Evolutionary conservation across 1,284 basidiomycete species (phyloP).

Genomic region (Ceratobasidium sp.): DNA sequence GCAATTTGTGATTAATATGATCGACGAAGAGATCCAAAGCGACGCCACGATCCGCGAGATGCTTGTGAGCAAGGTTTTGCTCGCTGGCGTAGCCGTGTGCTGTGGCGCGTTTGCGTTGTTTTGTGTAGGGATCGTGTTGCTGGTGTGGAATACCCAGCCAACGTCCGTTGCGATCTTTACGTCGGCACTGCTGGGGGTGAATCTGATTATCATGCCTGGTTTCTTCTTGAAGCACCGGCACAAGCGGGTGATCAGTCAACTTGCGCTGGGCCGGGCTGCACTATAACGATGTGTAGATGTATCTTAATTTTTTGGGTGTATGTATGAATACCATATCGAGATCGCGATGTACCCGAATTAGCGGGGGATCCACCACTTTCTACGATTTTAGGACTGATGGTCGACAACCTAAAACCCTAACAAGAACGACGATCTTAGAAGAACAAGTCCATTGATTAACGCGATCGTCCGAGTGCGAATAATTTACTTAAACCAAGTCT

Average conservation of each 20-base stretch:
- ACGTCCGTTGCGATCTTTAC: constrained; percentile 14
- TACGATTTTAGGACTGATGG: too few species aligned
- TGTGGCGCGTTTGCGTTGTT: constrained; percentile 19
- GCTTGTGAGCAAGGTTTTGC: constrained; percentile 9
- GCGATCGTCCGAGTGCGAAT: too few species aligned
- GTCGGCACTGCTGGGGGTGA: not conserved
- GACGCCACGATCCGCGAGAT: constrained; percentile 13
- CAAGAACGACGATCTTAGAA: too few species aligned
- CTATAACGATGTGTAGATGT: not conserved
- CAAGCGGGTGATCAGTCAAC: constrained; percentile 25
- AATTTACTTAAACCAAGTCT: not conserved
- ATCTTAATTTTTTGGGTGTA: not conserved
- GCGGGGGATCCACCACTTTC: not conserved
- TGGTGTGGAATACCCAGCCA: constrained; percentile 31
- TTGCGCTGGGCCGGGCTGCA: constrained; percentile 14
- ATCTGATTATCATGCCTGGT: constrained; percentile 11
- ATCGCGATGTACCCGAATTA: not conserved
- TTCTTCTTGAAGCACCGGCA: constrained; percentile 35
- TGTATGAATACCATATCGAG: not conserved
- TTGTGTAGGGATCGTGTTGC: constrained; percentile 8
- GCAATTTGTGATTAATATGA: constrained; percentile 14
- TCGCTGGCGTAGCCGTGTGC: constrained; percentile 15
- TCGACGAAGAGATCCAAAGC: constrained; percentile 3
- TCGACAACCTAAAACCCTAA: too few species aligned
- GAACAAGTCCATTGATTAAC: too few species aligned